Evolutionary conservation across 1,139 yeast species (phyloP).

Genomic region (Pichia sp.): DNA sequence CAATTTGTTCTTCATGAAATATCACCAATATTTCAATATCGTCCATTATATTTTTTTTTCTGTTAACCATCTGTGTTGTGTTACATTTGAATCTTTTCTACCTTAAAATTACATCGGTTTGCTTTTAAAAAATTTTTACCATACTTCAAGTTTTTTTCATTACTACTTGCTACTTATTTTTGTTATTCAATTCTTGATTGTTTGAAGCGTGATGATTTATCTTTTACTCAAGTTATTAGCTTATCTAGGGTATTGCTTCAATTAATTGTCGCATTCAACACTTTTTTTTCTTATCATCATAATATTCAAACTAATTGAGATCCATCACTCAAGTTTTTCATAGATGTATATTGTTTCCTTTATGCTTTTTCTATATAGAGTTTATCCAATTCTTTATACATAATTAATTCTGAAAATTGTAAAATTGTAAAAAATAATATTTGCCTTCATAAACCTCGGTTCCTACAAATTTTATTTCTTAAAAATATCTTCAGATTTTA

Average conservation of each 20-base stretch:
- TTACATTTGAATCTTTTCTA: conserved; percentile 15
- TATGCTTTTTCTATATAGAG: conserved; percentile 13
- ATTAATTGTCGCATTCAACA: conserved; percentile 1
- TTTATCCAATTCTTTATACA: conserved; percentile 5
- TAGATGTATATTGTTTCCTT: conserved; percentile 1
- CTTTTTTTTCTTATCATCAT: neutral
- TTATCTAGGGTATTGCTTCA: neutral
- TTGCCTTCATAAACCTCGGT: no score
- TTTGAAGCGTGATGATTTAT: neutral
- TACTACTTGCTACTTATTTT: neutral
- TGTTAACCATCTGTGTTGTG: conserved; percentile 11
- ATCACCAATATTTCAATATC: neutral
- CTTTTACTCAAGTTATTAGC: neutral
- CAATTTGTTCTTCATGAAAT: neutral
- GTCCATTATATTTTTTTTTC: conserved; percentile 2
- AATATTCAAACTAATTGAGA: neutral
- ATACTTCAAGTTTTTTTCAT: no score
- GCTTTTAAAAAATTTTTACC: conserved; percentile 7
- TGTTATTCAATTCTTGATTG: neutral
- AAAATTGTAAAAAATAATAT: no score
- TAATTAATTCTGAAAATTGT: no score
- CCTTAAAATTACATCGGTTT: conserved; percentile 14
- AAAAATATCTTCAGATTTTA: no score
- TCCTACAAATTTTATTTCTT: no score
- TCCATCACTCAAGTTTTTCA: neutral